Evolutionary conservation across 352 stramenopile species (phyloP).

Genomic region (Globisporangium irregulare): DNA sequence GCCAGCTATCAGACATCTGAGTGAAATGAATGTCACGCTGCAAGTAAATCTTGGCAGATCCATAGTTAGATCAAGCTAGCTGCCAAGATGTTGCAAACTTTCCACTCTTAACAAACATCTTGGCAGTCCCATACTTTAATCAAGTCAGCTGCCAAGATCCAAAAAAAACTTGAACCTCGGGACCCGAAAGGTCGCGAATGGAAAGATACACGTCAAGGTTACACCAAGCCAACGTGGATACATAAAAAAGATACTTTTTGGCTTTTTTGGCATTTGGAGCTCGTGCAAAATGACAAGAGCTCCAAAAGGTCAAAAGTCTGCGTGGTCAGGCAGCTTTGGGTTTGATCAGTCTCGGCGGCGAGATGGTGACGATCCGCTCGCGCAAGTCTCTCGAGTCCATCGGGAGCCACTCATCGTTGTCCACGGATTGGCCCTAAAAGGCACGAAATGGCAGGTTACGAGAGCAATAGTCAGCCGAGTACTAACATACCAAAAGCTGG

Average conservation of each 20-base stretch:
- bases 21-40: no score
- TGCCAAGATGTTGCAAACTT: no score
- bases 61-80: not conserved
- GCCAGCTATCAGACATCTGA: no score
- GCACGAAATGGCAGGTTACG: not conserved
- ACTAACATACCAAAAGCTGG: no score
- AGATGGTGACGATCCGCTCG: conserved; percentile 41
- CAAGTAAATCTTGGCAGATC: not conserved
- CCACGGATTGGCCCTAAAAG: conserved; percentile 46
- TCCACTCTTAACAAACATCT: no score
- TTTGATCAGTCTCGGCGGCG: conserved; percentile 21
- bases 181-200: not conserved
- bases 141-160: no score
- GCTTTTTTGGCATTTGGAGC: not conserved
- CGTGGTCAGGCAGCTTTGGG: conserved; percentile 14
- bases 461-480: not conserved
- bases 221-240: not conserved
- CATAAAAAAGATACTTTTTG: not conserved
- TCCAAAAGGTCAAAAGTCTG: not conserved
- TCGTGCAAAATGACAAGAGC: no score
- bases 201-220: not conserved
- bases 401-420: conserved; percentile 73
- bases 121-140: no score
- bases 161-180: no score
- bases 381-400: conserved; percentile 45